Percentiles rank a stretch among this genome's conserved stretches.
These are phyloP conservation scores for Erodium moschatum DNA, from an alignment of 441 rosid genomes.

Conservation along the genomic window DNA sequence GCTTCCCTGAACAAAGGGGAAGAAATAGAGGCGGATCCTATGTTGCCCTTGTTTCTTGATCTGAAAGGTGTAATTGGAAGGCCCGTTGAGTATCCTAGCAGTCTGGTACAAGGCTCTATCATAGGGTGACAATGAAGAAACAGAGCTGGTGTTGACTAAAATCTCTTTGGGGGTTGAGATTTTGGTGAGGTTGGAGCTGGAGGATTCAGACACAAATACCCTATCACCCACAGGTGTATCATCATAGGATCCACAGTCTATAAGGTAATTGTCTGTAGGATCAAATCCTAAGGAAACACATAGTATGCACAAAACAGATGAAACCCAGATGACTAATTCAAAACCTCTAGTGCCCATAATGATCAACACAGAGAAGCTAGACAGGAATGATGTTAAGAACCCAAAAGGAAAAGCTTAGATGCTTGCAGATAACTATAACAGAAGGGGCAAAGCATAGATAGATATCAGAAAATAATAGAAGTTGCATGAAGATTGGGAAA, in stretches of 20 bases:
- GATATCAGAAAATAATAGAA: neutral
- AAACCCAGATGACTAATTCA: conserved; percentile 27
- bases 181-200: conserved; percentile 17
- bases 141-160: conserved; percentile 24
- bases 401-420: neutral
- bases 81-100: conserved; percentile 42
- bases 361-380: neutral
- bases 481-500: neutral
- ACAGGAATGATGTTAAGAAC: neutral
- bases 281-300: conserved; percentile 35
- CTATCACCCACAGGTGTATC: conserved; percentile 40
- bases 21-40: conserved; percentile 68
- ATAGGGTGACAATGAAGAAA: conserved; percentile 25
- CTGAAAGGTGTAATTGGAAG: conserved; percentile 39
- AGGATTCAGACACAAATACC: conserved; percentile 43
- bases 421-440: neutral
- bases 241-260: conserved; percentile 57
- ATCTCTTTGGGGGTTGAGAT: conserved; percentile 27
- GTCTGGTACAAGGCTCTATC: conserved; percentile 43
- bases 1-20: conserved; percentile 32
- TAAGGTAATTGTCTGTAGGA: conserved; percentile 12
- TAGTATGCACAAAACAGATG: conserved; percentile 27
- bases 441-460: neutral
- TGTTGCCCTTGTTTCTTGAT: conserved; percentile 47
- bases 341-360: conserved; percentile 24